Conservation (phyloP, 306 rosid genomes). For the Medicago truncatula region MtrunA17r5.0-ANR NC_053044.1:51043001-51043500, state of each 20-base stretch:
- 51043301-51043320: not conserved
- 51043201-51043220: constrained; percentile 40
- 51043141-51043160: constrained; percentile 30
- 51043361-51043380: too few relatives aligned
- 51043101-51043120: constrained; percentile 29
- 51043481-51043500: too few relatives aligned
- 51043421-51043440: too few relatives aligned
- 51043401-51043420: too few relatives aligned
- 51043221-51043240: constrained; percentile 43
- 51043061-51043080: constrained; percentile 26
- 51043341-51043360: too few relatives aligned
- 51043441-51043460: too few relatives aligned
- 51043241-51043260: constrained; percentile 41
- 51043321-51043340: not conserved
- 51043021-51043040: constrained; percentile 34
- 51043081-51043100: constrained; percentile 28
- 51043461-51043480: too few relatives aligned
- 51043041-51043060: constrained; percentile 18
- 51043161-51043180: constrained; percentile 16
- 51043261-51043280: constrained; percentile 25
- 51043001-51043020: constrained; percentile 26
- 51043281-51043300: constrained; percentile 36
- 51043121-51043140: constrained; percentile 31
- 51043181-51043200: constrained; percentile 34
- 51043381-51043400: not conserved